phyloP scores from a whole-genome alignment of 1,284 basidiomycete species.

The Ceratobasidium theobromae region DNA sequence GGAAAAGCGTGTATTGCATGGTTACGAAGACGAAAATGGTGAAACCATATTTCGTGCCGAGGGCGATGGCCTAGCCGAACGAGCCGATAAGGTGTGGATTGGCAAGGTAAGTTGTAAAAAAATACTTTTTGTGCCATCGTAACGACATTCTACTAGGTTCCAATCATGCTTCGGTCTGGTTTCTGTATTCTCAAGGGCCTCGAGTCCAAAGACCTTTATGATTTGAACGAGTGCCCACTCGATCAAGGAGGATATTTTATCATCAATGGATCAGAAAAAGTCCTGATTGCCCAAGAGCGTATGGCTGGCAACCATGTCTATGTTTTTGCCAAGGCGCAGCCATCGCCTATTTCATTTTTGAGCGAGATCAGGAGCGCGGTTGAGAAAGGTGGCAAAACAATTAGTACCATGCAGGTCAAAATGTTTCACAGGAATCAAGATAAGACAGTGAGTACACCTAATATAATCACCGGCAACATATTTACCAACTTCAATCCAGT shows the following conservation, averaged over 20 bases:
- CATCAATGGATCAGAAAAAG: constrained; percentile 99
- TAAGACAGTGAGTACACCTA: constrained; percentile 64
- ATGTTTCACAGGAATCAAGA: constrained; percentile 91
- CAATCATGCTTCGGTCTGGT: constrained; percentile 95
- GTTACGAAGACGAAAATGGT: constrained; percentile 80
- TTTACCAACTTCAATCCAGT: constrained; percentile 46
- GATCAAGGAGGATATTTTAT: constrained; percentile 99
- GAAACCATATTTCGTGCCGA: constrained; percentile 43
- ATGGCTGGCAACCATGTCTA: constrained; percentile 99
- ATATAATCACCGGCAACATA: neutral
- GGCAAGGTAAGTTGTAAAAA: constrained; percentile 76
- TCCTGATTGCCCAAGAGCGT: constrained; percentile 97
- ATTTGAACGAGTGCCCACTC: constrained; percentile 96
- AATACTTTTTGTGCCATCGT: neutral
- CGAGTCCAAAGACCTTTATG: constrained; percentile 78
- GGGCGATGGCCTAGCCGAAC: constrained; percentile 56
- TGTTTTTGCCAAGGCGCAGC: constrained; percentile 97
- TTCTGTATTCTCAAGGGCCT: constrained; percentile 90
- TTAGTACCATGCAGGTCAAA: constrained; percentile 97
- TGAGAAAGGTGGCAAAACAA: constrained; percentile 98
- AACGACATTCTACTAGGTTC: constrained; percentile 61
- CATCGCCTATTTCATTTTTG: constrained; percentile 92
- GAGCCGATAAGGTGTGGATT: constrained; percentile 89
- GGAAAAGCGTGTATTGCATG: constrained; percentile 75
- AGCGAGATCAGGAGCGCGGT: constrained; percentile 98